Percentiles rank a stretch among this genome's conserved stretches.
phyloP scores from a whole-genome alignment of 2,329 filamentous ascomycete genomes.

The Colletotrichum sp. region DNA sequence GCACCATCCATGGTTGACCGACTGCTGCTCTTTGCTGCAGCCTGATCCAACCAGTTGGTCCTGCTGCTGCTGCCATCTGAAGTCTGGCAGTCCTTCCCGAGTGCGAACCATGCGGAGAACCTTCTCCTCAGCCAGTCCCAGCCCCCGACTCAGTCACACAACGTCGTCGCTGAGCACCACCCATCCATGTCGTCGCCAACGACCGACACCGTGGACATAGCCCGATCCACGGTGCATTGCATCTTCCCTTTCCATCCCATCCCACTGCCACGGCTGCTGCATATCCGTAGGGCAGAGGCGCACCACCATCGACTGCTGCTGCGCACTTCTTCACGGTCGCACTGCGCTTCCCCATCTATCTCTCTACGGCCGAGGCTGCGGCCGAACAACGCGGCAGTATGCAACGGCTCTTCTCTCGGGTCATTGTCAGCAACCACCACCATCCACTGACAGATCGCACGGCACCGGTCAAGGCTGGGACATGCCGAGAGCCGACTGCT shows the following conservation, averaged over 20 bases:
- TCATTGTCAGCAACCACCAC: background rate
- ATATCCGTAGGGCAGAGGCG: background rate
- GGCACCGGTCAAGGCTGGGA: background rate
- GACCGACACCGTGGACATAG: background rate
- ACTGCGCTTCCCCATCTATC: background rate
- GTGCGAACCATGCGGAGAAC: slow-evolving; percentile 1
- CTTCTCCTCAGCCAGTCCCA: background rate
- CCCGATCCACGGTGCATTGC: slow-evolving; percentile 17
- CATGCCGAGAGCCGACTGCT: background rate
- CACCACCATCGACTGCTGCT: background rate
- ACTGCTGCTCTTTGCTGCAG: slow-evolving; percentile 6
- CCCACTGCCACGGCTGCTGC: background rate
- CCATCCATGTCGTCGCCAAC: background rate
- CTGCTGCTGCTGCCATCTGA: slow-evolving; percentile 4
- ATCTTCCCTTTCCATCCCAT: background rate
- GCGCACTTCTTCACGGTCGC: background rate
- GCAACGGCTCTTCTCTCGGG: background rate
- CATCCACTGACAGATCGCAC: background rate
- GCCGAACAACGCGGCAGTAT: background rate
- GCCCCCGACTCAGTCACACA: background rate
- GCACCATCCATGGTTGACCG: background rate
- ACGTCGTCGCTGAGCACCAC: background rate
- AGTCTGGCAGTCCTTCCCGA: background rate
- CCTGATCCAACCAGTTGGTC: slow-evolving; percentile 6
- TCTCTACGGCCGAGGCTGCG: background rate